These are phyloP conservation scores for Boletus smithii DNA, from an alignment of 1,284 basidiomycete genomes.

Conservation along the genomic window DNA sequence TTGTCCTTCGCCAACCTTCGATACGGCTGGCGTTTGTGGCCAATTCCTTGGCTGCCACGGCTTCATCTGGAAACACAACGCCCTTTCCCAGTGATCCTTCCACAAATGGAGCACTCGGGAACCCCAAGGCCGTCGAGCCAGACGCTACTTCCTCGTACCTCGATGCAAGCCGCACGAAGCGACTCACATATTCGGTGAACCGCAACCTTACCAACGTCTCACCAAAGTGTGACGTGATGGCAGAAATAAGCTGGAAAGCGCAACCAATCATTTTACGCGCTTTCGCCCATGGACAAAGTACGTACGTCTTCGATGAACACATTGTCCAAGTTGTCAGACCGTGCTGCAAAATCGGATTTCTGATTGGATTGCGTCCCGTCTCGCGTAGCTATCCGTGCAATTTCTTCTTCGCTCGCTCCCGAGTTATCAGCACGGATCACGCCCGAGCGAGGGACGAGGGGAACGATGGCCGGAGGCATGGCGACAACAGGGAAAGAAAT, in stretches of 20 bases:
- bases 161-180: conserved; percentile 75
- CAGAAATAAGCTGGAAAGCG: conserved; percentile 55
- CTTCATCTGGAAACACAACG: conserved; percentile 65
- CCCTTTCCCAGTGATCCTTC: conserved; percentile 63
- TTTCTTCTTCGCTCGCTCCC: conserved; percentile 59
- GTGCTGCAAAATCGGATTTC: conserved; percentile 50
- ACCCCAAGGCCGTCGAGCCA: conserved; percentile 66
- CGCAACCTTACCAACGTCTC: conserved; percentile 76
- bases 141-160: conserved; percentile 74
- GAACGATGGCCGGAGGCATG: conserved; percentile 40
- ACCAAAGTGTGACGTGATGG: conserved; percentile 73
- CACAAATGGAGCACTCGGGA: conserved; percentile 45
- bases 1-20: conserved; percentile 76
- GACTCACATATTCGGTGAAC: conserved; percentile 71
- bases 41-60: conserved; percentile 56
- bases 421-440: conserved; percentile 62
- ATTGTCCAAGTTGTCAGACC: conserved; percentile 71
- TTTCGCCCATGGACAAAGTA: conserved; percentile 31
- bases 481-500: conserved; percentile 50
- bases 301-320: conserved; percentile 90
- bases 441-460: conserved; percentile 51
- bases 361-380: conserved; percentile 38
- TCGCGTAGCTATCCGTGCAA: conserved; percentile 41
- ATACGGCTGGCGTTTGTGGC: conserved; percentile 67
- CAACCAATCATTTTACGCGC: conserved; percentile 4